phyloP scores from a whole-genome alignment of 2,329 filamentous ascomycete species.

The Sordariomycetes sp. region DNA sequence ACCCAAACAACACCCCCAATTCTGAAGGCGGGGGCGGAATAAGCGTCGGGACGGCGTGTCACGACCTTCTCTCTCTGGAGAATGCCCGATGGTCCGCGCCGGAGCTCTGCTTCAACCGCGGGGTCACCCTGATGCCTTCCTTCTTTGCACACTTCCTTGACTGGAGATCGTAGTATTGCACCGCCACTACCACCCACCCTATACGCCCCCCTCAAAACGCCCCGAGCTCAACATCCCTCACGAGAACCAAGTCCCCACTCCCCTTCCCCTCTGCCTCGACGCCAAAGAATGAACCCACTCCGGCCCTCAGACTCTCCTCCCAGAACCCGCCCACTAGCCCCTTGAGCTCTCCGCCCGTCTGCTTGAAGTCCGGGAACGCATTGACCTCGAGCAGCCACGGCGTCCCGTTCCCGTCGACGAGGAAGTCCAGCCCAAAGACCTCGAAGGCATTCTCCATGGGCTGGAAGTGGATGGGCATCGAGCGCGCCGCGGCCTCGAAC shows the following conservation, averaged over 20 bases:
- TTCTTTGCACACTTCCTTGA: not conserved
- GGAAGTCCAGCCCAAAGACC: conserved; percentile 80
- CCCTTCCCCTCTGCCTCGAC: conserved; percentile 12
- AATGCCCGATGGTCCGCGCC: too few species aligned
- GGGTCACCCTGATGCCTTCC: too few species aligned
- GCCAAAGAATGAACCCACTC: conserved; percentile 55
- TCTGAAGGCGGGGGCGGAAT: too few species aligned
- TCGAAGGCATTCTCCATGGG: conserved; percentile 81
- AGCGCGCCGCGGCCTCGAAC: conserved; percentile 75
- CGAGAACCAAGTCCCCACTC: conserved; percentile 30
- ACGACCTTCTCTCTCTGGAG: too few species aligned
- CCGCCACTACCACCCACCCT: not conserved
- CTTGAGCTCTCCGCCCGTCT: conserved; percentile 73
- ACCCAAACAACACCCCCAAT: not conserved
- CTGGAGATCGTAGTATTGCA: not conserved
- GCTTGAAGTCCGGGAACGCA: conserved; percentile 89
- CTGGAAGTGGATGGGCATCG: conserved; percentile 86
- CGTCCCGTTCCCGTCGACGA: conserved; percentile 53
- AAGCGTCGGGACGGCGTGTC: too few species aligned
- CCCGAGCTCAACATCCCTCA: conserved; percentile 35
- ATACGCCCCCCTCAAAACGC: not conserved
- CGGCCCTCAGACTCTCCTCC: conserved; percentile 55
- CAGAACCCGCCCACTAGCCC: conserved; percentile 66
- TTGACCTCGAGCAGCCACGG: conserved; percentile 85
- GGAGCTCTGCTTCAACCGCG: too few species aligned